phyloP scores from a whole-genome alignment of 2,329 filamentous ascomycete species.

The Boeremia exigua region DNA sequence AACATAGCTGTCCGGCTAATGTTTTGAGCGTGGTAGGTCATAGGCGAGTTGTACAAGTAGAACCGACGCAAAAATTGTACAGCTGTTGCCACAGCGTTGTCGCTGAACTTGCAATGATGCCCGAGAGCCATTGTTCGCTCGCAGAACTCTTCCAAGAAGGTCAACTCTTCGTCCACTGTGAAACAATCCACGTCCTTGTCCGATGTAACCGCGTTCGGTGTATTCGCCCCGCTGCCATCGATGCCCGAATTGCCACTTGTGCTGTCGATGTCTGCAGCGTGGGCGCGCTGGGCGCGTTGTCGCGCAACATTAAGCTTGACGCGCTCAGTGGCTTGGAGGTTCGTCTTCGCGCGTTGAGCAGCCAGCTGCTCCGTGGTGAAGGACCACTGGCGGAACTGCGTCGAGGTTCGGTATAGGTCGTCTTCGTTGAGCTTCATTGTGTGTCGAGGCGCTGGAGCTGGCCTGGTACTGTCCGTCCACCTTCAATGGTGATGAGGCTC shows the following conservation, averaged over 20 bases:
- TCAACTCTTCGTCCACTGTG: constrained; percentile 80
- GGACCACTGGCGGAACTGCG: constrained; percentile 92
- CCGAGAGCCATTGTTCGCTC: constrained; percentile 63
- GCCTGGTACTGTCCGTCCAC: constrained; percentile 5
- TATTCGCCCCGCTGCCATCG: constrained; percentile 42
- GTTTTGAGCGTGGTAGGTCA: constrained; percentile 92
- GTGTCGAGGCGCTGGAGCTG: constrained; percentile 16
- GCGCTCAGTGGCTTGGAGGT: constrained; percentile 75
- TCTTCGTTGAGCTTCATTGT: constrained; percentile 75
- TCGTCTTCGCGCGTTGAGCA: constrained; percentile 77
- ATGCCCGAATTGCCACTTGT: constrained; percentile 28
- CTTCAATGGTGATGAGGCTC: constrained; percentile 4
- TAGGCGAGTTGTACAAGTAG: constrained; percentile 92
- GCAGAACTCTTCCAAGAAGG: constrained; percentile 81
- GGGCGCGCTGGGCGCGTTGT: constrained; percentile 47
- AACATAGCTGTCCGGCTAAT: constrained; percentile 91
- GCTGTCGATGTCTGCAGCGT: constrained; percentile 42
- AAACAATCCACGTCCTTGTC: constrained; percentile 74
- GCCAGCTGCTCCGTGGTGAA: constrained; percentile 77
- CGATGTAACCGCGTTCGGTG: constrained; percentile 28
- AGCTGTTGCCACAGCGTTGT: constrained; percentile 74
- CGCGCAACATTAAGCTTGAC: constrained; percentile 64
- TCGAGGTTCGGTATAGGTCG: constrained; percentile 85
- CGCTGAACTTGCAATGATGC: constrained; percentile 66
- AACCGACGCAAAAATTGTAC: constrained; percentile 92